Percentiles rank a stretch among this genome's conserved stretches.
phyloP scores from a whole-genome alignment of 345 rosid species.

The Hibiscus trionum region DNA sequence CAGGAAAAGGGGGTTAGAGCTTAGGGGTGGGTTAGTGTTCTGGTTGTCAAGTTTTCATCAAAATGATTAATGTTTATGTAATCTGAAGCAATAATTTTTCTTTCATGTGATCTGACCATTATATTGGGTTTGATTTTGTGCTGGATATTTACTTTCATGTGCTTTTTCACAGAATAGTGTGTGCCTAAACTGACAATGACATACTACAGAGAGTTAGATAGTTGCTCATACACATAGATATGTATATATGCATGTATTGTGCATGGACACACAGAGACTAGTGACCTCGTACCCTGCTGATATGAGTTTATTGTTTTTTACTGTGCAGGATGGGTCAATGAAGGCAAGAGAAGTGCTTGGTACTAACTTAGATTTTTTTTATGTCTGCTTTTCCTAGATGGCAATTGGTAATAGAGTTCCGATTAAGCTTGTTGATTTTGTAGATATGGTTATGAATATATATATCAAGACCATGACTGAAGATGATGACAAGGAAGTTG shows the following conservation, averaged over 20 bases:
- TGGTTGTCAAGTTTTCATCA: not conserved
- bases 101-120: not conserved
- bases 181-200: not conserved
- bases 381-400: not conserved
- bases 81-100: not conserved
- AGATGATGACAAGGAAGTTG: constrained; percentile 97
- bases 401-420: constrained; percentile 10
- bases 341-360: constrained; percentile 80
- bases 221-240: not conserved
- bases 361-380: constrained; percentile 16
- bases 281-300: not conserved
- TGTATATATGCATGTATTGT: not conserved
- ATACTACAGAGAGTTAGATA: not conserved
- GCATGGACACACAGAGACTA: not conserved
- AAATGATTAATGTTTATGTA: not conserved
- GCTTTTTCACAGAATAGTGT: not conserved
- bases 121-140: not conserved
- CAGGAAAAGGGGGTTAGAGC: not conserved
- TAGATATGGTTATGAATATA: constrained; percentile 75
- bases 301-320: constrained; percentile 11
- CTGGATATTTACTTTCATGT: not conserved
- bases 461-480: constrained; percentile 76
- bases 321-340: constrained; percentile 60
- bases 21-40: not conserved
- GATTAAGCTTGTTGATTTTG: constrained; percentile 18